Base-by-base conservation (phyloP, 1,284 basidiomycete species). In the Malassezia psittaci region DNA sequence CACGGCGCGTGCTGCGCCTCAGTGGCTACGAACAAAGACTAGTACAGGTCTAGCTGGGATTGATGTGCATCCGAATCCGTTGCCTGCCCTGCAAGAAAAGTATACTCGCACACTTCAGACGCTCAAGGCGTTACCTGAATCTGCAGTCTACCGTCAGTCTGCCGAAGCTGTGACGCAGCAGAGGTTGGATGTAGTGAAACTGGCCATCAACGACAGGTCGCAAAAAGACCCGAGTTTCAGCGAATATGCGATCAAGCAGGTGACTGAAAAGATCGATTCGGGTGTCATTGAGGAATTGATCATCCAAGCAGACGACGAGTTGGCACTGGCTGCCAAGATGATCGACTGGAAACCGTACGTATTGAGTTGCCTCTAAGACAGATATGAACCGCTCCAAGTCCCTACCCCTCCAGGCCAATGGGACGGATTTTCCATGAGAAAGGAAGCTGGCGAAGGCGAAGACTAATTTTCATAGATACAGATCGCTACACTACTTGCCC, bases 281-380 rank as follows among this genome's bases (percentile, higher is more conserved):
- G 68, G 69, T 19, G 53, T 64, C 47, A 85, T 90, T 51, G 89
- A 93, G 77, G 82, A 90, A 75, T 81, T 86, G 37, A 69, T 98
- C 61, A 80, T 84, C 66, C 83, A 89, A 77, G 91, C 90, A 3
- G 76, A 85, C 65, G 85, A 87, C 64, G 93, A 98, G 78, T 78
- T 88, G 57, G 79, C 77, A 48, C 78, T 96, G 42, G 86, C 82
- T 1, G 79, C 79, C 37, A 88, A 88, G 78, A 89, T 96, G 86
- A 74, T 85, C 21, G 87, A 93, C 74, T 96, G 89, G 88, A 94
- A 96, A 79, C 83, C 87, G 91, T 98, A 76, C 78, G 89, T 86
- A 16, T 21, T 29, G 24, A n/a, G 34, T 19, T 38, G 47, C 47
- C 24, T 34, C 53, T 48, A 45, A 54, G 48, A 41, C 65, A 93